Conservation (phyloP, 1,284 basidiomycete genomes). For the Leccinum holopus region DNA sequence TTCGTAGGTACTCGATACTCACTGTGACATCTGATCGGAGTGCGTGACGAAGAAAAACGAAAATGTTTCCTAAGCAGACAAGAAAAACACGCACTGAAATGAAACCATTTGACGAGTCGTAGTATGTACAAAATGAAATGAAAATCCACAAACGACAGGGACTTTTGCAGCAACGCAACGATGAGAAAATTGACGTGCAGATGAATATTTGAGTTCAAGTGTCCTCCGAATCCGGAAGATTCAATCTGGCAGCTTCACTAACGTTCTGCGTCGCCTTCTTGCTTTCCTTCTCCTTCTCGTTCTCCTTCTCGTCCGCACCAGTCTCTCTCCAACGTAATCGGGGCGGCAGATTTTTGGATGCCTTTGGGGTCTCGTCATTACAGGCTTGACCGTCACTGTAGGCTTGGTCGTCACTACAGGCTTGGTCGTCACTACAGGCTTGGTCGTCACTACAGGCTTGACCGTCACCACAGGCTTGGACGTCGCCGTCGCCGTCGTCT, state of each 20-base stretch:
- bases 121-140: conserved; percentile 26
- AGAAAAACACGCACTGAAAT: conserved; percentile 29
- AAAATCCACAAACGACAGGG: too few relatives aligned
- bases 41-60: not conserved
- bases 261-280: not conserved
- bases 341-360: not conserved
- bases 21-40: conserved; percentile 22
- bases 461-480: not conserved
- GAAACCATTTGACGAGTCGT: conserved; percentile 28
- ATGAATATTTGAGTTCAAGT: too few relatives aligned
- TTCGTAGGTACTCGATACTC: not conserved
- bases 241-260: too few relatives aligned
- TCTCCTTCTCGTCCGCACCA: not conserved
- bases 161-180: too few relatives aligned
- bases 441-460: too few relatives aligned
- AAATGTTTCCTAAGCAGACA: not conserved
- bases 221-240: too few relatives aligned
- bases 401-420: not conserved
- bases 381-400: not conserved
- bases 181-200: too few relatives aligned
- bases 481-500: conserved; percentile 2
- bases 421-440: not conserved
- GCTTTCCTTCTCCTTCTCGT: not conserved
- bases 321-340: not conserved
- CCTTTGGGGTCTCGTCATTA: not conserved